A percentile compares a stretch with the other conserved stretches of the same genome.
phyloP scores from a whole-genome alignment of 768 basidiomycete genomes.

The Termitomyces sp. region DNA sequence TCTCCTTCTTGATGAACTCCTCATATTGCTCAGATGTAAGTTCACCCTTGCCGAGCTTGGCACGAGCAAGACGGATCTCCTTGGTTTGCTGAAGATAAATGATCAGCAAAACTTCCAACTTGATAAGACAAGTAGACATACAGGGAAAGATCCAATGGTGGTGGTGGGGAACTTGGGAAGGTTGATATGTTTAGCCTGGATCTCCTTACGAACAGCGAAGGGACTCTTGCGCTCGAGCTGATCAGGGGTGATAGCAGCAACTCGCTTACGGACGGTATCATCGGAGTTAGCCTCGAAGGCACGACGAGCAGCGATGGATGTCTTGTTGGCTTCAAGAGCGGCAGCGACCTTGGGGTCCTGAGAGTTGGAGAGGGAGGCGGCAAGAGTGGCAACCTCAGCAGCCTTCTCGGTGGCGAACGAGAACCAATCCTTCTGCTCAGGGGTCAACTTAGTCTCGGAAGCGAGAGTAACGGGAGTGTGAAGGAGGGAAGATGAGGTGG shows the following conservation, averaged over 20 bases:
- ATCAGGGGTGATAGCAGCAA: slow-evolving; percentile 84
- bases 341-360: slow-evolving; percentile 66
- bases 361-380: slow-evolving; percentile 79
- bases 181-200: slow-evolving; percentile 83
- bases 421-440: slow-evolving; percentile 95
- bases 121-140: slow-evolving; percentile 26
- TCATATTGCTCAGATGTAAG: slow-evolving; percentile 86
- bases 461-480: slow-evolving; percentile 97
- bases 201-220: slow-evolving; percentile 82
- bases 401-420: slow-evolving; percentile 98
- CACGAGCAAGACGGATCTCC: slow-evolving; percentile 96
- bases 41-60: slow-evolving; percentile 90
- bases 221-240: slow-evolving; percentile 84
- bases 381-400: slow-evolving; percentile 82
- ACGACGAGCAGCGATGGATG: slow-evolving; percentile 89
- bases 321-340: slow-evolving; percentile 84
- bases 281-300: slow-evolving; percentile 93
- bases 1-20: slow-evolving; percentile 97
- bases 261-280: slow-evolving; percentile 91
- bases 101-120: slow-evolving; percentile 7
- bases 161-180: slow-evolving; percentile 98
- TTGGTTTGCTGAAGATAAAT: slow-evolving; percentile 77
- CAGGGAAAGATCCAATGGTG: slow-evolving; percentile 97
- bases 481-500: slow-evolving; percentile 95
- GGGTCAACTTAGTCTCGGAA: slow-evolving; percentile 85